Evolutionary conservation across 345 rosid genomes (phyloP).

Genomic region (Zanthoxylum bungeanum): DNA sequence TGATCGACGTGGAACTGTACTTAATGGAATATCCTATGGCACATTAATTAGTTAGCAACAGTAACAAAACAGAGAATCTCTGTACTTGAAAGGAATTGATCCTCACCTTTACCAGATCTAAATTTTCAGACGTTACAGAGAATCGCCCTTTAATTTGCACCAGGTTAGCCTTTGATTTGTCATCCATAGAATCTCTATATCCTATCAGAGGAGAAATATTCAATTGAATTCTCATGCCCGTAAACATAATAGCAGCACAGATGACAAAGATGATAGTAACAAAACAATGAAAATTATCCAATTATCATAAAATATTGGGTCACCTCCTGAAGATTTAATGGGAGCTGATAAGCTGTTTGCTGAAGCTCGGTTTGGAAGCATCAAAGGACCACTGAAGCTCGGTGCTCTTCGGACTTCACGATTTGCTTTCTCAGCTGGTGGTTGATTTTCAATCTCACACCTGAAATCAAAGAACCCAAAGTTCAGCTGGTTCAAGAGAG

Average conservation of each 20-base stretch:
- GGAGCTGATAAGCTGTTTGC: conserved; percentile 99
- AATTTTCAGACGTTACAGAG: conserved; percentile 95
- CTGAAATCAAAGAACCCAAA: conserved; percentile 35
- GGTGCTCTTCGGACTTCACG: conserved; percentile 65
- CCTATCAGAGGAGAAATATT: conserved; percentile 43
- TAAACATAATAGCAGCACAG: background rate
- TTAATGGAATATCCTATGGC: conserved; percentile 81
- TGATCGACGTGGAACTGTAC: conserved; percentile 73
- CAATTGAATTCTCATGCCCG: background rate
- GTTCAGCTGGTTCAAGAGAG: background rate
- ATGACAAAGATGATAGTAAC: background rate
- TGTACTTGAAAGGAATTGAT: conserved; percentile 23
- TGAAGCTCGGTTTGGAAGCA: conserved; percentile 94
- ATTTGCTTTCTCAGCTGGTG: conserved; percentile 37
- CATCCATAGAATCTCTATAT: conserved; percentile 89
- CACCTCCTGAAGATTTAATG: conserved; percentile 91
- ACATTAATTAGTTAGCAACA: conserved; percentile 46
- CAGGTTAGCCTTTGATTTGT: conserved; percentile 80
- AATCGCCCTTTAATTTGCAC: conserved; percentile 97
- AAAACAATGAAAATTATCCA: conserved; percentile 1
- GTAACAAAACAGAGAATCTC: conserved; percentile 16
- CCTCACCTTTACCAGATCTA: conserved; percentile 88
- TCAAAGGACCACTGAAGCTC: conserved; percentile 94
- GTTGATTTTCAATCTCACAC: conserved; percentile 57
- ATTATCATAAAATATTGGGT: background rate